phyloP scores from a whole-genome alignment of 345 rosid genomes.

The Triadica sebifera region DNA sequence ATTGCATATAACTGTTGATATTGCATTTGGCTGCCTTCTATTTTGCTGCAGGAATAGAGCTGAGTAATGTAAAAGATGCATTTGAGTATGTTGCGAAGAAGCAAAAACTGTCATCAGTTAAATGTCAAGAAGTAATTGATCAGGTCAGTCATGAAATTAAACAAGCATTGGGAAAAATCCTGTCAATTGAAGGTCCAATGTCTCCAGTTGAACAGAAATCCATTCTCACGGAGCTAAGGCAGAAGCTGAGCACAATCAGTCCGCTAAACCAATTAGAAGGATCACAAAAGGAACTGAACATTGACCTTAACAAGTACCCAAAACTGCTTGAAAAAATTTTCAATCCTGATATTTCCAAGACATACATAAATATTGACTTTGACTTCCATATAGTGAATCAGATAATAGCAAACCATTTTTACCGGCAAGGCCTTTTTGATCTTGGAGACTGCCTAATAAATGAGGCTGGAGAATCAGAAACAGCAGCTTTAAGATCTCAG shows the following conservation, averaged over 20 bases:
- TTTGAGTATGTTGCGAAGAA: slow-evolving; percentile 63
- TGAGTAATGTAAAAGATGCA: slow-evolving; percentile 47
- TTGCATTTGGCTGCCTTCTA: background rate
- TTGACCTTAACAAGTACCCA: slow-evolving; percentile 47
- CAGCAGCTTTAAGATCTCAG: slow-evolving; percentile 40
- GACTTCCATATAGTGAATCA: slow-evolving; percentile 53
- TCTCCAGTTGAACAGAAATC: slow-evolving; percentile 37
- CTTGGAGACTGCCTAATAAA: slow-evolving; percentile 64
- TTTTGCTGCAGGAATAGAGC: slow-evolving; percentile 51
- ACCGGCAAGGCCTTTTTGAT: slow-evolving; percentile 74
- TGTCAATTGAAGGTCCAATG: slow-evolving; percentile 23
- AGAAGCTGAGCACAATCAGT: slow-evolving; percentile 44
- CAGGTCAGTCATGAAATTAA: slow-evolving; percentile 46
- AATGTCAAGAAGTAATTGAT: slow-evolving; percentile 48
- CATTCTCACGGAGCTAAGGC: slow-evolving; percentile 46
- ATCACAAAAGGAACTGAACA: slow-evolving; percentile 53
- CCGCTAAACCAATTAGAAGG: slow-evolving; percentile 55
- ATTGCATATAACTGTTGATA: background rate
- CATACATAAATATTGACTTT: slow-evolving; percentile 60
- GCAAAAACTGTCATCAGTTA: slow-evolving; percentile 55
- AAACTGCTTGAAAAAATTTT: slow-evolving; percentile 58
- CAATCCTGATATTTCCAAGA: slow-evolving; percentile 66
- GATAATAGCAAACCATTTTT: slow-evolving; percentile 63
- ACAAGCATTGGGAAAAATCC: slow-evolving; percentile 45
- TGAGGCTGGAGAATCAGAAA: slow-evolving; percentile 60